Percentiles rank a stretch among this genome's conserved stretches.
Conservation (phyloP, 2,329 filamentous ascomycete species). For the Xylariaceae sp. region DNA sequence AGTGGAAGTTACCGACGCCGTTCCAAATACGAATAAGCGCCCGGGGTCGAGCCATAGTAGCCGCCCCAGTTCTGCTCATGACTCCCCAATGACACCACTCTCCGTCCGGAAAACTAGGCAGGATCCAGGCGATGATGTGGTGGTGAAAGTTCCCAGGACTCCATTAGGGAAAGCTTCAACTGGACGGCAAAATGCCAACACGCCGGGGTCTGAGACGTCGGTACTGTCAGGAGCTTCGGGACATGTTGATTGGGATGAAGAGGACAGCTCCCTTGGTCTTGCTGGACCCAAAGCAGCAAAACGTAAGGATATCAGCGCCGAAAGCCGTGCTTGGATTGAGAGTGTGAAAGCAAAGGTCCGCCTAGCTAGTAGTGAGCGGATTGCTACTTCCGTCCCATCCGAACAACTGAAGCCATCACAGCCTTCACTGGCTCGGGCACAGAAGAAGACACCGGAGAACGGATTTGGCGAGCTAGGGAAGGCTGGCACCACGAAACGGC, state of each 20-base stretch:
- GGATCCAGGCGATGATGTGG: constrained; percentile 38
- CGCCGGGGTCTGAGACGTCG: constrained; percentile 44
- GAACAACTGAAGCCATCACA: constrained; percentile 17
- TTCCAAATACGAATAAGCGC: constrained; percentile 32
- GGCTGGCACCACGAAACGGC: constrained; percentile 66
- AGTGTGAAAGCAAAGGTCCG: constrained; percentile 77
- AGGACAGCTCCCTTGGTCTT: constrained; percentile 61
- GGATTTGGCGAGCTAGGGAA: constrained; percentile 67
- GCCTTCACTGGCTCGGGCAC: constrained; percentile 6
- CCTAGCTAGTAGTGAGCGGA: constrained; percentile 59
- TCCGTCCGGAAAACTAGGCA: constrained; percentile 52
- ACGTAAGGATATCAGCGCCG: constrained; percentile 62
- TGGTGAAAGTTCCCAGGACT: constrained; percentile 40
- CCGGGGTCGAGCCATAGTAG: constrained; percentile 41
- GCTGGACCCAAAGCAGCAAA: constrained; percentile 64
- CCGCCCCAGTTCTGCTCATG: constrained; percentile 40
- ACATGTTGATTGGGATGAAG: constrained; percentile 54
- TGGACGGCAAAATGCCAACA: constrained; percentile 33
- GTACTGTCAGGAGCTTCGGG: constrained; percentile 50
- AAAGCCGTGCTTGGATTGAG: constrained; percentile 76
- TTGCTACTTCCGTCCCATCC: constrained; percentile 27
- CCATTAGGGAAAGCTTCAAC: constrained; percentile 37
- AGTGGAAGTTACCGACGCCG: constrained; percentile 55
- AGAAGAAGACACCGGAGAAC: constrained; percentile 30
- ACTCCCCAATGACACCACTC: constrained; percentile 45